Percentiles rank a stretch among this genome's conserved stretches.
These are phyloP conservation scores for Kregervanrija fluxuum DNA, from an alignment of 805 yeast species.

Conservation along the genomic window DNA sequence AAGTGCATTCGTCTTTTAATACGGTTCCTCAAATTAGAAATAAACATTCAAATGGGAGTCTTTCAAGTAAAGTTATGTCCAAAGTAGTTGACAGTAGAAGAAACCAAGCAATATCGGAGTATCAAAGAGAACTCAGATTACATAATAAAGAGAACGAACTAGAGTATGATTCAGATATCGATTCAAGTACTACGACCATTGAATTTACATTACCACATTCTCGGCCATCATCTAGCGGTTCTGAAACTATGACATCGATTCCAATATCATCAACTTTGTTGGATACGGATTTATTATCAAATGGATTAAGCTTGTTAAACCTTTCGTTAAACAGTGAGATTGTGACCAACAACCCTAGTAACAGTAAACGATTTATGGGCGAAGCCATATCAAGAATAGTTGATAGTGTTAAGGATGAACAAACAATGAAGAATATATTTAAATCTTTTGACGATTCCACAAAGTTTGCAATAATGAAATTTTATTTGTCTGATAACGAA, in stretches of 20 bases:
- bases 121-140: too few relatives aligned
- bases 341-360: neutral
- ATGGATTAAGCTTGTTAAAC: slow-evolving; percentile 14
- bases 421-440: slow-evolving; percentile 4
- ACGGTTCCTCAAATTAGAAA: too few relatives aligned
- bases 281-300: slow-evolving; percentile 5
- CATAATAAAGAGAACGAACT: neutral
- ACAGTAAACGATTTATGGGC: slow-evolving; percentile 9
- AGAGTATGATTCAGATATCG: neutral
- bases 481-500: slow-evolving; percentile 15
- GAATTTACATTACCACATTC: neutral
- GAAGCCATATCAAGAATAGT: slow-evolving; percentile 11
- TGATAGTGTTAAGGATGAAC: slow-evolving; percentile 10
- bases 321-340: slow-evolving; percentile 13
- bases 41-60: too few relatives aligned
- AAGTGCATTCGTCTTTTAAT: too few relatives aligned
- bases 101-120: too few relatives aligned
- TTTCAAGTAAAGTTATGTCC: too few relatives aligned
- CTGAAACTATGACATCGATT: slow-evolving; percentile 4
- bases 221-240: too few relatives aligned
- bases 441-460: slow-evolving; percentile 8
- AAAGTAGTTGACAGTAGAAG: too few relatives aligned
- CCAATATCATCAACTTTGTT: slow-evolving; percentile 1
- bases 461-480: slow-evolving; percentile 13
- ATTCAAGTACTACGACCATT: neutral